Evolutionary conservation across 2,329 filamentous ascomycete genomes (phyloP).

Genomic region (Fusarium scirpi): DNA sequence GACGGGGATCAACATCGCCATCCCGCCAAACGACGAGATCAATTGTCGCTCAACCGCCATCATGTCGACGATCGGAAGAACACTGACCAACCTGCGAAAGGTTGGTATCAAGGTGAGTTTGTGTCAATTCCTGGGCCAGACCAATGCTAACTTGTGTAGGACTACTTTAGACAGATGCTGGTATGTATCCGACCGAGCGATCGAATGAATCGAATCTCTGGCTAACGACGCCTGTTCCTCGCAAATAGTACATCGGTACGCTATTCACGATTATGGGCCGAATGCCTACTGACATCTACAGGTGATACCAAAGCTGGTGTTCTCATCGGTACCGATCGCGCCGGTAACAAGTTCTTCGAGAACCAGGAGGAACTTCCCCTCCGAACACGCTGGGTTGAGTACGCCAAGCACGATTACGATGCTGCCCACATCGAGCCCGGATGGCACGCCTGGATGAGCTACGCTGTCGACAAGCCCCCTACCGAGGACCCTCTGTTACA

Average conservation of each 20-base stretch:
- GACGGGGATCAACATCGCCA: slow-evolving; percentile 30
- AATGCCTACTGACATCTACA: slow-evolving; percentile 52
- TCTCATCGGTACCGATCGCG: slow-evolving; percentile 86
- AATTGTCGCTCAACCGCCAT: slow-evolving; percentile 54
- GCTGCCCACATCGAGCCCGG: slow-evolving; percentile 90
- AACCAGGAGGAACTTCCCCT: slow-evolving; percentile 95
- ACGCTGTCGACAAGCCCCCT: slow-evolving; percentile 89
- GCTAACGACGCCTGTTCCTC: slow-evolving; percentile 37
- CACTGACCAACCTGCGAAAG: slow-evolving; percentile 85
- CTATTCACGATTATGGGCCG: not conserved
- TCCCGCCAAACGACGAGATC: slow-evolving; percentile 34
- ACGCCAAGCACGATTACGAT: slow-evolving; percentile 87
- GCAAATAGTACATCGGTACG: slow-evolving; percentile 68
- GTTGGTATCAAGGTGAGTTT: slow-evolving; percentile 83
- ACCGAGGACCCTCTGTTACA: slow-evolving; percentile 78
- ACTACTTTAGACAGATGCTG: slow-evolving; percentile 92
- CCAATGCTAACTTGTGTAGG: slow-evolving; percentile 62
- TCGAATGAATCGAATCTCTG: slow-evolving; percentile 30
- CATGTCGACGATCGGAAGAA: slow-evolving; percentile 94
- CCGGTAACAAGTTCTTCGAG: slow-evolving; percentile 98
- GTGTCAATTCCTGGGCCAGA: not conserved
- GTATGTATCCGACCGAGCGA: slow-evolving; percentile 67
- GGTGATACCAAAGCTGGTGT: slow-evolving; percentile 97
- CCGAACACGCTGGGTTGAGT: slow-evolving; percentile 97
- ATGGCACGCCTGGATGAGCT: slow-evolving; percentile 99